Conservation (phyloP, 306 rosid genomes). For the Herpetospermum pedunculosum region DNA sequence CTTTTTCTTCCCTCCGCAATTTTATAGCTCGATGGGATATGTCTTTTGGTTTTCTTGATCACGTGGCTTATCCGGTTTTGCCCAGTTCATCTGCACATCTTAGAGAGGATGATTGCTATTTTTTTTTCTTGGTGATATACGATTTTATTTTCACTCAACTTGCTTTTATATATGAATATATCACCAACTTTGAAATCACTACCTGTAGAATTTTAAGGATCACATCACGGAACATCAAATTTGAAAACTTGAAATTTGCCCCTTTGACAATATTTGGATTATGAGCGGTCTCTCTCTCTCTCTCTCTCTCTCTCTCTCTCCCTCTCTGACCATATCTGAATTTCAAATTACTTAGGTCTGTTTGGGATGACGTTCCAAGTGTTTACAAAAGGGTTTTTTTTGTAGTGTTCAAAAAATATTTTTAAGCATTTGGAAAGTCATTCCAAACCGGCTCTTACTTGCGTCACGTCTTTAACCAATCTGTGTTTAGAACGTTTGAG, state of each 20-base stretch:
- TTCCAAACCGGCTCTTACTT: too few species aligned
- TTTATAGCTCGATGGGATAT: background rate
- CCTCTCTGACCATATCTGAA: background rate
- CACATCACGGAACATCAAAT: background rate
- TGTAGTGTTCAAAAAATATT: too few species aligned
- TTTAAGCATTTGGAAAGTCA: too few species aligned
- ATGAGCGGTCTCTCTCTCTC: background rate
- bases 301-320: background rate
- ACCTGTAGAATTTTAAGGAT: background rate
- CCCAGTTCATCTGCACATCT: background rate
- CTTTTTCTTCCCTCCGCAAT: background rate
- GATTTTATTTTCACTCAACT: background rate
- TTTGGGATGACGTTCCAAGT: too few species aligned
- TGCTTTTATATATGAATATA: background rate
- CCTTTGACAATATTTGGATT: background rate
- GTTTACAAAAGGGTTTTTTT: too few species aligned
- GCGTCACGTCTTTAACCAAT: background rate
- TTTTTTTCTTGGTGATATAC: background rate
- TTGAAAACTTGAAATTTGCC: background rate
- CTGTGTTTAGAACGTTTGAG: background rate
- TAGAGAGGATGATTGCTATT: background rate
- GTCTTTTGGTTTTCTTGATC: background rate
- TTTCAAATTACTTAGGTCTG: background rate
- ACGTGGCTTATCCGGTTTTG: background rate
- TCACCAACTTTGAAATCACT: background rate